Evolutionary conservation across 1,284 basidiomycete genomes (phyloP), one percentile per base, ranked within the genome.

Genomic region (Ganoderma multipileum): DNA sequence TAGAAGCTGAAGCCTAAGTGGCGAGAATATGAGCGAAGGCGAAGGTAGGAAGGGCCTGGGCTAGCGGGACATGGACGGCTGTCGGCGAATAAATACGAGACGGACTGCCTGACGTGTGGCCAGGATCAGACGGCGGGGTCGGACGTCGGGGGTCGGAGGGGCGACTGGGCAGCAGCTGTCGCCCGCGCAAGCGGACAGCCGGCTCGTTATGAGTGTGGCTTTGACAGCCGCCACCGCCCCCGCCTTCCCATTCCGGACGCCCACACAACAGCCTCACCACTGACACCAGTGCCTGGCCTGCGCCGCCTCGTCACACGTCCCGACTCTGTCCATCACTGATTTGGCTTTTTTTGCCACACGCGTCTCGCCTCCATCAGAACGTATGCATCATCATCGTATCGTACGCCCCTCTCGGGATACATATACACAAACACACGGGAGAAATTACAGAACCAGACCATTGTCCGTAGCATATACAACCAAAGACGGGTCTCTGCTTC

Each of bases 401-500:
- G 68, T 70, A 68, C 67, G 64, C 61, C 61, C 60, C 65, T 64
- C 67, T 65, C 63, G 52, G 61, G 58, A 72, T 70, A 70, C 70
- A 72, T 70, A 71, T 69, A 62, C 64, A 68, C 64, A 68, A 61
- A 52, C 64, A 69, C 66, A 52, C 61, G 55, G 54, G 36, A 33
- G 64, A 66, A 66, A 71, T 67, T 66, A 64, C 65, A 38, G 44
- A 58, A 70, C 69, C 68, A 63, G 44, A 63, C 69, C 71, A 71
- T 71, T 59, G 68, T 61, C 59, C 71, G 65, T 42, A 39, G 71
- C 71, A 69, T 69, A 68, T 72, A 72, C 71, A 72, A 72, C 71
- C 68, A 61, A 64, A 64, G 61, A 66, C 69, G 63, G 63, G 65
- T 67, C 66, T 33, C 57, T 42, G 62, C 66, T 66, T n/a, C 18